Evolutionary conservation across 1,284 basidiomycete species (phyloP).

Genomic region (Puccinia triticina): DNA sequence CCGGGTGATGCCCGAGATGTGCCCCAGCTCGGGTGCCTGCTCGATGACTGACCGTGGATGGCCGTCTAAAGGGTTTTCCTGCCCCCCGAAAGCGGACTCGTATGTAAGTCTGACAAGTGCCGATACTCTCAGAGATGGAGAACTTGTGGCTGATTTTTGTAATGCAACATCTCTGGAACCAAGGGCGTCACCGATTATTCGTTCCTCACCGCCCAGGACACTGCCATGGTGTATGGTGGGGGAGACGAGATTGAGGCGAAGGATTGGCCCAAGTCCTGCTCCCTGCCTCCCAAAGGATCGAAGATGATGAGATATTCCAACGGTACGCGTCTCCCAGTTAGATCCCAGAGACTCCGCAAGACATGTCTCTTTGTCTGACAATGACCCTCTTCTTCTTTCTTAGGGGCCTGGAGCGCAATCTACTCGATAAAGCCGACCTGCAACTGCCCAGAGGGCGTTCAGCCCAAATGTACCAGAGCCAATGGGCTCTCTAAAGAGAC

Average conservation of each 20-base stretch:
- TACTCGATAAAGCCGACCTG: slow-evolving; percentile 27
- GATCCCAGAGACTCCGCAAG: too few relatives aligned
- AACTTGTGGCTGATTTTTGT: neutral
- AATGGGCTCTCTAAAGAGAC: slow-evolving; percentile 10
- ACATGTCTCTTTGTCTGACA: neutral
- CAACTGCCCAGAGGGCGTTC: slow-evolving; percentile 19
- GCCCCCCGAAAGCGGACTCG: slow-evolving; percentile 3
- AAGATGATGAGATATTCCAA: slow-evolving; percentile 43
- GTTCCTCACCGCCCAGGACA: slow-evolving; percentile 24
- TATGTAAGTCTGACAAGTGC: neutral
- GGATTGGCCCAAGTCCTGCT: slow-evolving; percentile 28
- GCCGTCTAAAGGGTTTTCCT: slow-evolving; percentile 24
- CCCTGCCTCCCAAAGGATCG: neutral
- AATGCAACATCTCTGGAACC: neutral
- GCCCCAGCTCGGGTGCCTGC: slow-evolving; percentile 14
- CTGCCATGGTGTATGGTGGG: slow-evolving; percentile 22
- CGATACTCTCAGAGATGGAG: neutral
- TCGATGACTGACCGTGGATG: slow-evolving; percentile 8
- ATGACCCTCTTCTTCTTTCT: neutral
- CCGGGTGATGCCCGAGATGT: slow-evolving; percentile 12
- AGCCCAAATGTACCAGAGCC: slow-evolving; percentile 12
- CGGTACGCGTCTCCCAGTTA: neutral
- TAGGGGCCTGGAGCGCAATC: slow-evolving; percentile 28
- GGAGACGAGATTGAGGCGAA: neutral
- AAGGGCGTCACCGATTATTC: slow-evolving; percentile 36